A percentile compares a stretch with the other conserved stretches of the same genome.
phyloP scores from a whole-genome alignment of 192 early-diverging fungal genomes.

The Obelidium mucronatum region DNA sequence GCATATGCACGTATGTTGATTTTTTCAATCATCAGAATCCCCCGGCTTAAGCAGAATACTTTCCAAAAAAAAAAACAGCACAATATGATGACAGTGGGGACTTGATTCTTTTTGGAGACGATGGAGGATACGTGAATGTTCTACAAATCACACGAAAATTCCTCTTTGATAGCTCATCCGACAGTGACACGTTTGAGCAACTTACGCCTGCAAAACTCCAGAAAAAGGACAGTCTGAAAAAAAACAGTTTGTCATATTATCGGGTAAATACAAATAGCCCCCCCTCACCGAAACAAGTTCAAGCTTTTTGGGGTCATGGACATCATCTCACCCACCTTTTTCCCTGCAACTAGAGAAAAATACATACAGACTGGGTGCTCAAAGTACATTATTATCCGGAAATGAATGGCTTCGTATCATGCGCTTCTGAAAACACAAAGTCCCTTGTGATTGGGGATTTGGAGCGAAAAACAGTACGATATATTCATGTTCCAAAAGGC shows the following conservation, averaged over 20 bases:
- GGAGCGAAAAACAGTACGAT: conserved; percentile 61
- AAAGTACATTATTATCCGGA: conserved; percentile 66
- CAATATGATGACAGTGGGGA: conserved; percentile 63
- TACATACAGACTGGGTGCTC: conserved; percentile 71
- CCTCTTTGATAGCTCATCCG: conserved; percentile 51
- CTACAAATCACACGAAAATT: conserved; percentile 57
- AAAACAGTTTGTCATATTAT: conserved; percentile 57
- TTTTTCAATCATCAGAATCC: not conserved
- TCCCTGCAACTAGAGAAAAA: conserved; percentile 50
- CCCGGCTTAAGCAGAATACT: not conserved
- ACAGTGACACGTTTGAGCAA: conserved; percentile 49
- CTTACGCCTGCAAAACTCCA: conserved; percentile 55
- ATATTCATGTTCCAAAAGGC: conserved; percentile 64
- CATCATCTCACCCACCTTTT: conserved; percentile 19
- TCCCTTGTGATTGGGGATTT: conserved; percentile 66
- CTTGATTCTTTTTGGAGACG: conserved; percentile 66
- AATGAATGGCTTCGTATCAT: conserved; percentile 69
- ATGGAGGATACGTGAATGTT: conserved; percentile 68
- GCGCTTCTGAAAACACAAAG: conserved; percentile 56
- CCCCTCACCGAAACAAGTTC: not conserved
- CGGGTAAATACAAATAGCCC: conserved; percentile 21
- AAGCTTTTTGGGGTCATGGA: not conserved
- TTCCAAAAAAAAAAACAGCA: conserved; percentile 27
- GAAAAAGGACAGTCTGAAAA: conserved; percentile 50
- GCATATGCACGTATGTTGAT: conserved; percentile 52